Percentiles rank a stretch among this genome's conserved stretches.
These are phyloP conservation scores for Juncus effusus DNA, from an alignment of 176 grass and related monocot genomes.

Conservation along the genomic window DNA sequence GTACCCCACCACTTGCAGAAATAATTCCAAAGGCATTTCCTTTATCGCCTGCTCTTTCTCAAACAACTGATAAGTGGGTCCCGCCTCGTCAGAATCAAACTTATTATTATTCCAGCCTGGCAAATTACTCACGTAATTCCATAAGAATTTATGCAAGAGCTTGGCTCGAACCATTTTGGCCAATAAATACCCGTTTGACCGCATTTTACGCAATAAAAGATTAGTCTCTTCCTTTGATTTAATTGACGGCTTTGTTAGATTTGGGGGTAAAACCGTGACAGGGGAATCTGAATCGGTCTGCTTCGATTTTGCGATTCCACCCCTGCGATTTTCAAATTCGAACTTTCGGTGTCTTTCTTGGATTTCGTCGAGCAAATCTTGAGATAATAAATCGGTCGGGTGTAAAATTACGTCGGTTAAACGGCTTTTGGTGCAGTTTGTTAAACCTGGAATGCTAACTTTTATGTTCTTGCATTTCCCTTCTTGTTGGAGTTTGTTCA, in stretches of 20 bases:
- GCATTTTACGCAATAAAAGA: constrained; percentile 65
- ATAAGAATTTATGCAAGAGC: constrained; percentile 87
- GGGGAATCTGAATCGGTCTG: constrained; percentile 46
- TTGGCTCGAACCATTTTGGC: constrained; percentile 92
- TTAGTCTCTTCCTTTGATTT: constrained; percentile 53
- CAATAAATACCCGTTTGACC: constrained; percentile 79
- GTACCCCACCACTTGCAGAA: constrained; percentile 93
- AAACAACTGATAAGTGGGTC: constrained; percentile 54
- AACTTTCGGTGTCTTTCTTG: constrained; percentile 67
- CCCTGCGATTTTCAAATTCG: constrained; percentile 55
- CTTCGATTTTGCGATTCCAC: constrained; percentile 53
- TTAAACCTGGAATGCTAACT: constrained; percentile 75
- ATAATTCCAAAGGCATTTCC: constrained; percentile 84
- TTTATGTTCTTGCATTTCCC: constrained; percentile 71
- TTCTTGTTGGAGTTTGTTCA: constrained; percentile 90
- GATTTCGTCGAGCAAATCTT: constrained; percentile 74
- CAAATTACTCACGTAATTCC: constrained; percentile 56
- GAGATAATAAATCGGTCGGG: constrained; percentile 59
- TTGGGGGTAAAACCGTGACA: constrained; percentile 21
- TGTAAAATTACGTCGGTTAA: constrained; percentile 78
- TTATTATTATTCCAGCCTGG: constrained; percentile 40
- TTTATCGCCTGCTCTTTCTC: constrained; percentile 65
- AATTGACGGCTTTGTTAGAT: constrained; percentile 32
- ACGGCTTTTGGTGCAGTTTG: constrained; percentile 65
- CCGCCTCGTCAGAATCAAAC: constrained; percentile 38